Percentiles rank a stretch among this genome's conserved stretches.
Conservation (phyloP, 1,284 basidiomycete species). For the Naganishia albida region DNA sequence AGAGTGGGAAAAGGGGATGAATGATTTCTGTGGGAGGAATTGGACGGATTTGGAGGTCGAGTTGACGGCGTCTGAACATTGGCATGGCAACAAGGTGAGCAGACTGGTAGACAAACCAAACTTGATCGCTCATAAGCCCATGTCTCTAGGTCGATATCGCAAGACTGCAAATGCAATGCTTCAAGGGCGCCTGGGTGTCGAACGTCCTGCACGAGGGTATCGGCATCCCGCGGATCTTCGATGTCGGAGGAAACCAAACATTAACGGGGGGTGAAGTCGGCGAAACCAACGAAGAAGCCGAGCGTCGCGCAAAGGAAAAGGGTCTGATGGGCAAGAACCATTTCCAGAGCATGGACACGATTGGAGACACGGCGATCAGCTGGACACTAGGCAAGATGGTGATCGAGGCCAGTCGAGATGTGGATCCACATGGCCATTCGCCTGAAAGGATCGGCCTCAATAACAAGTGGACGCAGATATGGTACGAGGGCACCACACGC, state of each 20-base stretch:
- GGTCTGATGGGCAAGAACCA: conserved; percentile 63
- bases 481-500: conserved; percentile 32
- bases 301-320: conserved; percentile 72
- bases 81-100: conserved; percentile 19
- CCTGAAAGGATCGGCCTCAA: conserved; percentile 23
- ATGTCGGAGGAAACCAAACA: conserved; percentile 66
- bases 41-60: conserved; percentile 75
- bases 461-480: conserved; percentile 34
- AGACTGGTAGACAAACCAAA: background rate
- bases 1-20: conserved; percentile 90
- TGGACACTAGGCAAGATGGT: conserved; percentile 99
- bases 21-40: conserved; percentile 75
- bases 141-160: conserved; percentile 67
- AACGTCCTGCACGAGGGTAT: conserved; percentile 96
- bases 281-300: conserved; percentile 63
- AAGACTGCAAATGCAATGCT: conserved; percentile 94
- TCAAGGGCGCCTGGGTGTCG: conserved; percentile 98
- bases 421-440: conserved; percentile 52
- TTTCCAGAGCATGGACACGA: conserved; percentile 90
- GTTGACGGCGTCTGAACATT: conserved; percentile 55
- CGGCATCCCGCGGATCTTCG: conserved; percentile 87
- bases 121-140: background rate
- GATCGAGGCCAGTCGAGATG: conserved; percentile 82
- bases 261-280: conserved; percentile 58
- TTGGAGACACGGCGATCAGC: conserved; percentile 88